phyloP scores from a whole-genome alignment of 1,284 basidiomycete species.

The Microbotryum scabiosae region DNA sequence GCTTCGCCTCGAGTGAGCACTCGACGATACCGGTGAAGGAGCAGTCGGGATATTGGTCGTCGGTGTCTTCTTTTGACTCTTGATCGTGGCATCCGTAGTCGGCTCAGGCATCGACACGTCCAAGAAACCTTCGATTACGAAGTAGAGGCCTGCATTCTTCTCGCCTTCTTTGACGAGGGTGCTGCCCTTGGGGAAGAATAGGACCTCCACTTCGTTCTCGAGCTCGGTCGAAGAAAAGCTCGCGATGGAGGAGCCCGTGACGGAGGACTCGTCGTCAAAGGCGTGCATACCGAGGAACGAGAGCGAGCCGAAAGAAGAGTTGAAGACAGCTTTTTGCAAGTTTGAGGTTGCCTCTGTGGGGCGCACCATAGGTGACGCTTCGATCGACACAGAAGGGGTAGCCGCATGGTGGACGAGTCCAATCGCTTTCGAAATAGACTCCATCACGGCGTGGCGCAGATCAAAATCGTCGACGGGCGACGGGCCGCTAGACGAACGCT shows the following conservation, averaged over 20 bases:
- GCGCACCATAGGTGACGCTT: conserved; percentile 28
- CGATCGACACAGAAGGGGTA: conserved; percentile 23
- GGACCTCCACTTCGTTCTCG: conserved; percentile 91
- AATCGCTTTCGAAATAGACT: conserved; percentile 94
- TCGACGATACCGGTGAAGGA: no score
- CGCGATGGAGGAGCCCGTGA: conserved; percentile 12
- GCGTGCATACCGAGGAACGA: conserved; percentile 64
- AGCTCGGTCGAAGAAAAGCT: conserved; percentile 54
- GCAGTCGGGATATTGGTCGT: neutral
- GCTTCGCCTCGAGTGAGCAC: no score
- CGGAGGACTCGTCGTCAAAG: conserved; percentile 42
- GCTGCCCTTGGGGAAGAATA: conserved; percentile 82
- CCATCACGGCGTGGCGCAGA: conserved; percentile 88
- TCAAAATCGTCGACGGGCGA: conserved; percentile 53
- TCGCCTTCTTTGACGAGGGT: conserved; percentile 85
- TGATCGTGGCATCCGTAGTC: neutral
- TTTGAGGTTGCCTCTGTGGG: conserved; percentile 26
- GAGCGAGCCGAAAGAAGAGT: conserved; percentile 74
- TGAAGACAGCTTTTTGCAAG: conserved; percentile 44
- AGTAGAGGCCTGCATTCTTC: conserved; percentile 83
- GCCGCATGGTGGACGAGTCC: conserved; percentile 80
- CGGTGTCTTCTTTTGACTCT: neutral
- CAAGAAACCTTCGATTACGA: conserved; percentile 94
- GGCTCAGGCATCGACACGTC: conserved; percentile 73
- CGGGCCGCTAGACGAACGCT: conserved; percentile 16